A percentile compares a stretch with the other conserved stretches of the same genome.
Evolutionary conservation across 176 grass and related monocot genomes (phyloP).

Genomic region (Dendrocalamus sinicus): DNA sequence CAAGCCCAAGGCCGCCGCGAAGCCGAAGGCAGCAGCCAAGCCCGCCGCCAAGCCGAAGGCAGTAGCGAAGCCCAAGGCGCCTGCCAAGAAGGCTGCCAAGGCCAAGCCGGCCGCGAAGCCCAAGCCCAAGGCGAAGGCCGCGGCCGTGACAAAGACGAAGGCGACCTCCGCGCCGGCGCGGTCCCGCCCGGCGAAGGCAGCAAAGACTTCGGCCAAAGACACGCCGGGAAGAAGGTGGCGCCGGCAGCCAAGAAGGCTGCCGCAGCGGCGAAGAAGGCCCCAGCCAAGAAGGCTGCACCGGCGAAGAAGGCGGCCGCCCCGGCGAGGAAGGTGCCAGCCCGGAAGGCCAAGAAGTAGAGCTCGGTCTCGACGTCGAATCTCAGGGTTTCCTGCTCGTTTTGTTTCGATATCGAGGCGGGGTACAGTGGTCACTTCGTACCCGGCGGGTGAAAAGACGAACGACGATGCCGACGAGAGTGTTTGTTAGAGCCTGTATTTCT

Average conservation of each 20-base stretch:
- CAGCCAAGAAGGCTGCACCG: conserved; percentile 35
- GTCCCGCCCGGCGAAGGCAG: conserved; percentile 45
- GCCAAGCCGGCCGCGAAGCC: conserved; percentile 10
- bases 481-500: conserved; percentile 1
- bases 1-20: neutral
- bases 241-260: conserved; percentile 44
- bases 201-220: conserved; percentile 60
- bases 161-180: neutral
- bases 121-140: neutral
- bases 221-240: conserved; percentile 42
- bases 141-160: conserved; percentile 45
- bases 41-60: neutral
- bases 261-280: conserved; percentile 34
- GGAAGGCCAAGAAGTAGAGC: conserved; percentile 79
- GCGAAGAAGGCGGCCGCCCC: conserved; percentile 43
- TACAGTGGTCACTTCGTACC: conserved; percentile 31
- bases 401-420: conserved; percentile 30
- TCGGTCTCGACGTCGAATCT: neutral
- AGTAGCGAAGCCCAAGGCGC: neutral
- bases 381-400: neutral
- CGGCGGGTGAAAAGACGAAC: neutral
- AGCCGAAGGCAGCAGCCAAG: conserved; percentile 23
- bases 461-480: neutral
- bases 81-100: neutral
- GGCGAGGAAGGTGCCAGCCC: conserved; percentile 51